phyloP scores from a whole-genome alignment of 106 monocot species.

The Cymbidium sinense region DNA sequence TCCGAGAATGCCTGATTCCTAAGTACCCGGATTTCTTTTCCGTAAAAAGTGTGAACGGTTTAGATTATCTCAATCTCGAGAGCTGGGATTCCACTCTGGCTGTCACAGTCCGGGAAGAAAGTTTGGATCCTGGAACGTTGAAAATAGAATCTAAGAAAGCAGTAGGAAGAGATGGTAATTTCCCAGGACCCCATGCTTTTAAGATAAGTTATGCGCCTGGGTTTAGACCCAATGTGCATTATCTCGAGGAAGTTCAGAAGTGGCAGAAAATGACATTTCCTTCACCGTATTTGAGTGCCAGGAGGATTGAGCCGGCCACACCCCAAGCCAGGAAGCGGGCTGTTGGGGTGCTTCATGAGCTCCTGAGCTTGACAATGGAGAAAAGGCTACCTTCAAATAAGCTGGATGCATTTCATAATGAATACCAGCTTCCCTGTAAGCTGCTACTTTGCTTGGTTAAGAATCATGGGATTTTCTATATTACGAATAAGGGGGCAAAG shows the following conservation, averaged over 20 bases:
- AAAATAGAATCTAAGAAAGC: conserved; percentile 10
- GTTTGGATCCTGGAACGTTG: conserved; percentile 22
- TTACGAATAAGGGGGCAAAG: conserved; percentile 84
- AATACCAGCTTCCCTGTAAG: conserved; percentile 74
- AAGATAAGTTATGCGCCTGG: conserved; percentile 55
- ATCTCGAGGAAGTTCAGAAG: conserved; percentile 53
- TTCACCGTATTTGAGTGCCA: conserved; percentile 81
- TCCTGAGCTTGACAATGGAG: conserved; percentile 77
- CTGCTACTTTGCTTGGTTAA: conserved; percentile 91
- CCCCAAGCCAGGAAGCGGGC: conserved; percentile 83
- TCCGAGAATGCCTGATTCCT: conserved; percentile 36
- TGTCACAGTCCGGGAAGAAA: conserved; percentile 74
- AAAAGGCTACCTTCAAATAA: conserved; percentile 74
- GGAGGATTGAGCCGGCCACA: conserved; percentile 47
- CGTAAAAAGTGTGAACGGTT: conserved; percentile 23
- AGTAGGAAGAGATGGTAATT: conserved; percentile 60
- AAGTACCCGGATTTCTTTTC: conserved; percentile 65
- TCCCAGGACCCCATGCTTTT: conserved; percentile 59
- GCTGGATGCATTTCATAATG: conserved; percentile 78
- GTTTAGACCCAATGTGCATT: conserved; percentile 71
- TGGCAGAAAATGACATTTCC: conserved; percentile 96
- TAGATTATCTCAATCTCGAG: conserved; percentile 67
- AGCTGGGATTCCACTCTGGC: conserved; percentile 85
- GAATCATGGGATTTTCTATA: conserved; percentile 95
- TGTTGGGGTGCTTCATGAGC: conserved; percentile 79